A percentile compares a stretch with the other conserved stretches of the same genome.
Evolutionary conservation across 148 eudicot species (phyloP).

Genomic region (Dysphania ambrosioides): DNA sequence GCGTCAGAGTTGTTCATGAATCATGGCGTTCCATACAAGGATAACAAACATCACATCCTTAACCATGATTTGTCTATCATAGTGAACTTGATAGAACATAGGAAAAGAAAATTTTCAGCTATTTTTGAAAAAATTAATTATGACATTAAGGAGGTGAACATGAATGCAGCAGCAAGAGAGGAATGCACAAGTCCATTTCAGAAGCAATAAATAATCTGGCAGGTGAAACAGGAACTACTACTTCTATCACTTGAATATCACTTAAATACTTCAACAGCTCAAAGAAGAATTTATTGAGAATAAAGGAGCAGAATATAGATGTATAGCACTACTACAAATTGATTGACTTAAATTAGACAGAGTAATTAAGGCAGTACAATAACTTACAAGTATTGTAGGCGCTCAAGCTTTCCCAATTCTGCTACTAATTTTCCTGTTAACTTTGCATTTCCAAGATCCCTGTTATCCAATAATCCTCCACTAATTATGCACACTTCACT

Average conservation of each 20-base stretch:
- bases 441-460: conserved; percentile 76
- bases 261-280: conserved; percentile 3
- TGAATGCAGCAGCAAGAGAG: conserved; percentile 21
- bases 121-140: background rate
- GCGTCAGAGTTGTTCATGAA: too few species aligned
- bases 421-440: conserved; percentile 74
- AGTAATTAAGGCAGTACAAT: conserved; percentile 1
- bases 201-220: conserved; percentile 2
- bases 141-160: background rate
- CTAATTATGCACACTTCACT: background rate
- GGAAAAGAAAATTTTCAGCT: background rate
- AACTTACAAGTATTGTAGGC: conserved; percentile 70
- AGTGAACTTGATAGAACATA: too few species aligned
- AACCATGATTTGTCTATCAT: background rate
- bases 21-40: background rate
- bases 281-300: background rate
- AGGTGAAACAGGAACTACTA: conserved; percentile 15
- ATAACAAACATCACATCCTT: background rate
- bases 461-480: conserved; percentile 14
- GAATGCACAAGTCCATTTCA: background rate
- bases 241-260: conserved; percentile 3
- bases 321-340: background rate
- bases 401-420: conserved; percentile 71
- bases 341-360: background rate
- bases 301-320: background rate